Base-by-base conservation (phyloP, 805 yeast genomes). In the Babjeviella inositovora region DNA sequence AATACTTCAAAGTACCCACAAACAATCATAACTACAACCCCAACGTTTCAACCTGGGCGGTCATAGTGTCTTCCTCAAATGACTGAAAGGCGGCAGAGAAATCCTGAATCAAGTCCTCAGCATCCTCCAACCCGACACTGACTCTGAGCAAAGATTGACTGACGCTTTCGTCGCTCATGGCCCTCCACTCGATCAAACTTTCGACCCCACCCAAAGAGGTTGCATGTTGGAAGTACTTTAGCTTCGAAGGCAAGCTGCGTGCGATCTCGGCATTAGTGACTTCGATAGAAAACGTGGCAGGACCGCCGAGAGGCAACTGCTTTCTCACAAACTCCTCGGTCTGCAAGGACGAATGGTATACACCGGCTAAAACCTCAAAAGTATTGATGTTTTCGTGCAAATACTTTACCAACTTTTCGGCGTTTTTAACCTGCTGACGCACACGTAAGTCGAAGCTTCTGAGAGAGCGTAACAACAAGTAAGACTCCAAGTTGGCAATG, bases 171-270 rank as follows among this genome's bases (percentile, higher is more conserved):
- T 82, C 87, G 13, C 75, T 62, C 49, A 85, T 39, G 0, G 81
- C 73, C 40, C 95, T 67, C 93, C 94, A 82, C 47, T 85, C 96
- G 27, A 85, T 69, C 38, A 84, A 53, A 21, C 92, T 75, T 47
- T 87, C 96, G 8, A 77, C 80, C 12, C 96, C 94, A 18, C 96
- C 96, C 14, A 87, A 54, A 3, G 94, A 81, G 1, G 95, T 84
- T 4, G 95, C 93, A 47, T 85, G 97, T 34, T 73, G 75, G 53
- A 84, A 82, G 32, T 63, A 65, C 33, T 67, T 62, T 28, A 82
- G 51, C 28, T 55, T 62, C 3, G 72, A 53, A 6, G 93, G 92
- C 9, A 85, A 51, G 7, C 35, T 25, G 32, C 58, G 64, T 0
- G 94, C 93, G 17, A 55, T 46, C 6, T 64, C 66, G 22, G 51